phyloP scores from a whole-genome alignment of 768 basidiomycete species.

The Clavulina sp. region DNA sequence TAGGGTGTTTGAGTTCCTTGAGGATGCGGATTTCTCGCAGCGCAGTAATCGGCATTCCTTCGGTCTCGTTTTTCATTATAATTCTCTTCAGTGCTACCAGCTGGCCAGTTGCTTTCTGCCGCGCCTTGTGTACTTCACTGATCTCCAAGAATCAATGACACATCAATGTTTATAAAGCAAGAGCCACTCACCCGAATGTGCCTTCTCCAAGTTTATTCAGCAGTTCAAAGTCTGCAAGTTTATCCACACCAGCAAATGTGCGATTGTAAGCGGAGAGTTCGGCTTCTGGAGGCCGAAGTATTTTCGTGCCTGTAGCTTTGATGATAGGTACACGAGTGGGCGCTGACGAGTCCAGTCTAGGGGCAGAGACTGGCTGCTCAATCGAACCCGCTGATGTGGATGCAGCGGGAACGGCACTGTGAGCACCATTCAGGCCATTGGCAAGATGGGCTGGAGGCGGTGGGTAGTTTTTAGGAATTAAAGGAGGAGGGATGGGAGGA shows the following conservation, averaged over 20 bases:
- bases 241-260: conserved; percentile 49
- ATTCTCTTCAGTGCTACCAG: conserved; percentile 85
- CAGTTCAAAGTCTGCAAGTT: conserved; percentile 57
- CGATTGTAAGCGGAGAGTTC: conserved; percentile 53
- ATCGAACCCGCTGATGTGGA: too few species aligned
- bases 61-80: conserved; percentile 90
- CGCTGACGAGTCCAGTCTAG: too few species aligned
- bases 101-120: conserved; percentile 38
- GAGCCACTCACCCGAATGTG: conserved; percentile 72
- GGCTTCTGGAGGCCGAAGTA: conserved; percentile 35
- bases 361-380: too few species aligned
- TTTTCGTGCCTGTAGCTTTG: background rate
- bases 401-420: too few species aligned
- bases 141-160: conserved; percentile 5
- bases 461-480: too few species aligned
- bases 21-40: conserved; percentile 93
- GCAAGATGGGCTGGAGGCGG: too few species aligned
- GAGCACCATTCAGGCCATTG: too few species aligned
- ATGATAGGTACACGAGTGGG: background rate
- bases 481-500: too few species aligned
- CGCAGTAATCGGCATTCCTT: conserved; percentile 94
- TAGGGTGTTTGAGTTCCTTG: conserved; percentile 72
- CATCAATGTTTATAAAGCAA: background rate
- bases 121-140: conserved; percentile 84
- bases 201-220: conserved; percentile 89